Conservation (phyloP, 495 filamentous ascomycete genomes). For the Aspergillus wentii region DNA sequence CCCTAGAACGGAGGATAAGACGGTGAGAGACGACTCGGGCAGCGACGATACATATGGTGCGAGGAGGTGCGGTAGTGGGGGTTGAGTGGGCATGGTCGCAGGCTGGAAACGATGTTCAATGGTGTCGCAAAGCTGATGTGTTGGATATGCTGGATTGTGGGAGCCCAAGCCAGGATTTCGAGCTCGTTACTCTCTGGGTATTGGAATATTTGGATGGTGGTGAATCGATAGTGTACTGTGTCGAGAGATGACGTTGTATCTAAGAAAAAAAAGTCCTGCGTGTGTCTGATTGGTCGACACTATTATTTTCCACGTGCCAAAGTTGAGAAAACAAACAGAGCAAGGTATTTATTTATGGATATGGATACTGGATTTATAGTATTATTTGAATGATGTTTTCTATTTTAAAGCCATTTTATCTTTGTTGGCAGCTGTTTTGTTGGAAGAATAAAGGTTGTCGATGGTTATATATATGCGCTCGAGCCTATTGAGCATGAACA, state of each 20-base stretch:
- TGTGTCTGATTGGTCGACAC: constrained; percentile 22
- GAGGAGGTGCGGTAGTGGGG: constrained; percentile 61
- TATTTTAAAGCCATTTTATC: no score
- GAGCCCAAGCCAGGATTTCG: no score
- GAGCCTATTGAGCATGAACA: no score
- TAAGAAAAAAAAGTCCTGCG: constrained; percentile 32
- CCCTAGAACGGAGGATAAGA: constrained; percentile 70
- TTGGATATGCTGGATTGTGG: no score
- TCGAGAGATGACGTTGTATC: constrained; percentile 19
- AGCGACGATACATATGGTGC: constrained; percentile 53
- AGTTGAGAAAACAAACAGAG: no score
- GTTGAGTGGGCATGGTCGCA: constrained; percentile 42
- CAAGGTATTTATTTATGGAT: not conserved
- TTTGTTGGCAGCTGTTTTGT: no score
- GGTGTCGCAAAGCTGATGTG: no score
- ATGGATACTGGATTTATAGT: no score
- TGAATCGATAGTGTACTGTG: not conserved
- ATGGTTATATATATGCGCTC: no score
- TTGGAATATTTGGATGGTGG: not conserved
- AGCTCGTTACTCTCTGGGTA: not conserved
- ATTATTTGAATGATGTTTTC: no score
- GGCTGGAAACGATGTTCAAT: constrained; percentile 1
- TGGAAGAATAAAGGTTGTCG: no score
- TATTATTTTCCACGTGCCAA: constrained; percentile 11
- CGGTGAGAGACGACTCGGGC: constrained; percentile 52